A percentile compares a stretch with the other conserved stretches of the same genome.
Conservation (phyloP, 306 rosid genomes). For the Dalbergia cochinchinensis region DNA sequence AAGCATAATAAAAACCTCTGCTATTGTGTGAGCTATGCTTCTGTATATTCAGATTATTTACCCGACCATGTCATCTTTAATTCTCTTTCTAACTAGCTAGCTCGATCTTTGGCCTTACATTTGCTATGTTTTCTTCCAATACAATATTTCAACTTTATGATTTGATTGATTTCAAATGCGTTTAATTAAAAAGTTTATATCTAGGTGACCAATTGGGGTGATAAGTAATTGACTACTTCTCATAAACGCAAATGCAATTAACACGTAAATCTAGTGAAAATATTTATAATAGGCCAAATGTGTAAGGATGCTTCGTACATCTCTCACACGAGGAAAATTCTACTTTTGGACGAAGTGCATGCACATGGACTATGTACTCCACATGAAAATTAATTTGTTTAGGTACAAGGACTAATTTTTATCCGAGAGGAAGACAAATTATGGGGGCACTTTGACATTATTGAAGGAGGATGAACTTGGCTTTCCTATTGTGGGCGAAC, state of each 20-base stretch:
- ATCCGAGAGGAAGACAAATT: background rate
- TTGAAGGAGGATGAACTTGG: slow-evolving; percentile 22
- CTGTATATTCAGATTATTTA: background rate
- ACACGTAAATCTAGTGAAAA: no score
- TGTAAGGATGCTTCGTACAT: no score
- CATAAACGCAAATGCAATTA: no score
- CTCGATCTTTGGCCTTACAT: background rate
- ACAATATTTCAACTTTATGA: background rate
- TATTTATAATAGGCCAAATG: no score
- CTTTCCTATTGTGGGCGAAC: slow-evolving; percentile 13
- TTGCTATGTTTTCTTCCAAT: background rate
- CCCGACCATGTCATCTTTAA: background rate
- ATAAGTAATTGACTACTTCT: no score
- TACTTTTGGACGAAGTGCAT: background rate
- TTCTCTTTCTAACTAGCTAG: background rate
- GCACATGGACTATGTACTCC: background rate
- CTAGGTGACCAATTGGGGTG: no score
- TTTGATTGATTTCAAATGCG: background rate
- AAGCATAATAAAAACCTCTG: background rate
- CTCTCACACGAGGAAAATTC: background rate
- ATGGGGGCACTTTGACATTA: slow-evolving; percentile 5
- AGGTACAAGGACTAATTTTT: background rate
- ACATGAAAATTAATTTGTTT: background rate
- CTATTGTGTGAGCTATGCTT: background rate
- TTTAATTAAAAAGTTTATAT: background rate